phyloP scores from a whole-genome alignment of 2,329 filamentous ascomycete species.

The Phaeomoniella chlamydospora region DNA sequence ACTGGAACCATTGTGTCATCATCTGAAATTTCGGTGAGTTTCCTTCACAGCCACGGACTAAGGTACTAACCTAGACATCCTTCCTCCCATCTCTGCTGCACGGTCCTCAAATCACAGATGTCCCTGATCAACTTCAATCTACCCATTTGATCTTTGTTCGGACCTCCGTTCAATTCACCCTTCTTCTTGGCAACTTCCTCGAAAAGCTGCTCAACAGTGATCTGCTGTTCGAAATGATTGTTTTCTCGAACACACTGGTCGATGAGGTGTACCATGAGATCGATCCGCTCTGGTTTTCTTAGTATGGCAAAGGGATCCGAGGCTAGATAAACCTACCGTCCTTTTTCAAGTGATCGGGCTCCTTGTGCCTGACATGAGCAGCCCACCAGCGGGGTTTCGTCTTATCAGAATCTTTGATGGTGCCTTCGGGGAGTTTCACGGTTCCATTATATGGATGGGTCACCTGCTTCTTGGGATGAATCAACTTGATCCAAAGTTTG shows the following conservation, averaged over 20 bases:
- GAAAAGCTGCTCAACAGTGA: conserved; percentile 7
- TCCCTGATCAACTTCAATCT: conserved; percentile 9
- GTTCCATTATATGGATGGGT: conserved; percentile 33
- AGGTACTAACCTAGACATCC: conserved; percentile 9
- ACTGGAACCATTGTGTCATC: not conserved
- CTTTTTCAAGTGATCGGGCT: conserved; percentile 33
- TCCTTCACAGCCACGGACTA: not conserved
- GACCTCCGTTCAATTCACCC: conserved; percentile 7
- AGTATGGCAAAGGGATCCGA: not conserved
- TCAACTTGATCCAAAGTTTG: conserved; percentile 31
- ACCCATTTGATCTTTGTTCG: not conserved
- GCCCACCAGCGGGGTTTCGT: conserved; percentile 32
- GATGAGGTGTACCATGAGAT: conserved; percentile 11
- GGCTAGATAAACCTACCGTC: conserved; percentile 20
- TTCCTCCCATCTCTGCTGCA: conserved; percentile 9
- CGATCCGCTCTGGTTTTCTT: conserved; percentile 11
- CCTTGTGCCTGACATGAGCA: conserved; percentile 28
- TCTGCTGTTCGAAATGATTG: conserved; percentile 1
- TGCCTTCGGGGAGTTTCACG: conserved; percentile 20
- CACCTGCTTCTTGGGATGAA: conserved; percentile 32
- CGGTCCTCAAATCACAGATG: conserved; percentile 8
- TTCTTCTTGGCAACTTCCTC: conserved; percentile 10
- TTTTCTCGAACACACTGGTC: not conserved
- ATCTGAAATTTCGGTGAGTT: not conserved
- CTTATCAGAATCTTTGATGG: conserved; percentile 21